Evolutionary conservation across 192 early-diverging fungal species (phyloP).

Genomic region (Backusella liffmaniae): DNA sequence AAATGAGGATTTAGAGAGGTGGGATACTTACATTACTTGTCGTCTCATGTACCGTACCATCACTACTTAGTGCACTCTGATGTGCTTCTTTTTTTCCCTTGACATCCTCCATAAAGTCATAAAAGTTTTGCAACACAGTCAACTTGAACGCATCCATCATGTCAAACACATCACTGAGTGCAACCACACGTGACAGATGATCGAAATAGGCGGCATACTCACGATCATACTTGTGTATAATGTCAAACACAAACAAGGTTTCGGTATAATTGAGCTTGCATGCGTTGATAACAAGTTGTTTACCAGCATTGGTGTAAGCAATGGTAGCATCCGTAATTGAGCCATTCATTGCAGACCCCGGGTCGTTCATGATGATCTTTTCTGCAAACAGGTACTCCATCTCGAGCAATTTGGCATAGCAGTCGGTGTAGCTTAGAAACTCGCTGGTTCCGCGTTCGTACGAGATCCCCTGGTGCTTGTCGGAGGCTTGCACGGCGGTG

Average conservation of each 20-base stretch:
- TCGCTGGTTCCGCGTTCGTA: conserved; percentile 65
- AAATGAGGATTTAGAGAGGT: too few species aligned
- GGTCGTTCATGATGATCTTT: conserved; percentile 61
- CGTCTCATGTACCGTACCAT: conserved; percentile 84
- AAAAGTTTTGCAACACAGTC: conserved; percentile 55
- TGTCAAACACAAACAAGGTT: conserved; percentile 68
- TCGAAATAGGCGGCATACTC: conserved; percentile 40
- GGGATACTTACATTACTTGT: conserved; percentile 65
- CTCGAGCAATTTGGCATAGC: conserved; percentile 61
- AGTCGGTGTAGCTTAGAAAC: conserved; percentile 59
- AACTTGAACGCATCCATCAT: conserved; percentile 43
- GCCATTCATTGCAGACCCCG: conserved; percentile 43
- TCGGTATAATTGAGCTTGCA: conserved; percentile 55
- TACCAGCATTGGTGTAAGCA: conserved; percentile 49
- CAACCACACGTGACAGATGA: conserved; percentile 40
- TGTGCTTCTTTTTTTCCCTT: conserved; percentile 53
- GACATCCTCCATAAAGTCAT: conserved; percentile 69
- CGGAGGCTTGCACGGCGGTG: conserved; percentile 48
- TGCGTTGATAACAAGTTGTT: conserved; percentile 47
- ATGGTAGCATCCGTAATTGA: conserved; percentile 49
- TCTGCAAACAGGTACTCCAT: conserved; percentile 60
- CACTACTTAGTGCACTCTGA: conserved; percentile 55
- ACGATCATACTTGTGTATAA: conserved; percentile 48
- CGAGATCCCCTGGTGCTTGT: conserved; percentile 42
- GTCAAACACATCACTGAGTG: conserved; percentile 16